Evolutionary conservation across 2,329 filamentous ascomycete species (phyloP), one percentile per base, ranked within the genome.

Genomic region (Dendrostoma leiphaemia): DNA sequence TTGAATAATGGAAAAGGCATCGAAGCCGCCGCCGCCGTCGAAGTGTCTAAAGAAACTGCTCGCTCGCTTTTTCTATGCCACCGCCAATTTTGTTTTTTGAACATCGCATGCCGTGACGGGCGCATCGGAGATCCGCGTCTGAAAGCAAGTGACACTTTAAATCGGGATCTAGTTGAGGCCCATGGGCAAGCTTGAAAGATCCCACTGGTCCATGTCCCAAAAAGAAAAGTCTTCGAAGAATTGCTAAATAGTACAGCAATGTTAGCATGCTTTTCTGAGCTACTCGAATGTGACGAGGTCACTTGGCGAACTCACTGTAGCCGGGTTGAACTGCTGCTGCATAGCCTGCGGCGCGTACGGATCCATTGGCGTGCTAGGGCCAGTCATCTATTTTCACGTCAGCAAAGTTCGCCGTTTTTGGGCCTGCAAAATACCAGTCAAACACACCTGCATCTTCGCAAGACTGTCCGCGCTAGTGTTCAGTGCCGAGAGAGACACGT

Each of bases 401-500:
- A 26, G 7, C 3, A 10, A 17, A 17, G 34, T n/a, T n/a, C n/a
- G n/a, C n/a, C n/a, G n/a, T n/a, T n/a, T n/a, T n/a, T n/a, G n/a
- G n/a, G n/a, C n/a, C n/a, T n/a, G n/a, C n/a, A n/a, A 38, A 26
- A 24, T 6, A 13, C 10, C 8, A 17, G 23, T 10, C 10, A 10
- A 8, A 54, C 64, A 63, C 58, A 69, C 67, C 54, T 65, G 61
- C 57, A 69, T 62, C 15, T 62, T 63, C 4, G 64, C 53, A 38
- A 69, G 65, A 2, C 46, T 44, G 24, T 79, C 75, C 15, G 71
- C 67, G 37, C 63, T 77, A 41, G 72, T 64, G 40, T 74, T 75
- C 26, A 75, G 71, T 21, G 74, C 71, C 50, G 73, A 71, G 49
- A 78, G 61, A 41, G 76, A 77, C 3, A 69, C 68, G 9, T 79